Evolutionary conservation across 1,139 yeast genomes (phyloP).

Genomic region (Yamadazyma sp.): DNA sequence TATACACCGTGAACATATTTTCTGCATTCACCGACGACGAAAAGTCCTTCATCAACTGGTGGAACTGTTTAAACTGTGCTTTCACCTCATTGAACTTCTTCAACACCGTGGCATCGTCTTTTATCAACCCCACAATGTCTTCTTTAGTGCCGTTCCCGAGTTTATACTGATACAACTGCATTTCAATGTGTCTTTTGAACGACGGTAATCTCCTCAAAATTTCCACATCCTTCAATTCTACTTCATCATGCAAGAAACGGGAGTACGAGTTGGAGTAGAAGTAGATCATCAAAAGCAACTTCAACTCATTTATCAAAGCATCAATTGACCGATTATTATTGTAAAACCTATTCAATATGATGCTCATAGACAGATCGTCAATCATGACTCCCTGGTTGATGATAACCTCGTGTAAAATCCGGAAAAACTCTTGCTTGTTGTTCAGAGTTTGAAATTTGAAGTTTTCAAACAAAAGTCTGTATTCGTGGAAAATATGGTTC

Average conservation of each 20-base stretch:
- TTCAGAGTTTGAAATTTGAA: conserved; percentile 46
- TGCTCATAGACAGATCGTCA: conserved; percentile 32
- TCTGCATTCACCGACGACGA: not conserved
- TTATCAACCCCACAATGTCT: conserved; percentile 17
- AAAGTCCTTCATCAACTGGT: conserved; percentile 1
- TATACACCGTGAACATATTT: conserved; percentile 2
- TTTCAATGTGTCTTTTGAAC: conserved; percentile 38
- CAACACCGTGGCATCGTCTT: conserved; percentile 7
- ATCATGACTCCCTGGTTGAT: conserved; percentile 23
- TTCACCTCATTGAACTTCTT: conserved; percentile 3
- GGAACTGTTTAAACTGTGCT: not conserved
- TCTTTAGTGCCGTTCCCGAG: conserved; percentile 10
- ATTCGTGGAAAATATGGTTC: conserved; percentile 30
- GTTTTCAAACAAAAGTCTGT: conserved; percentile 34
- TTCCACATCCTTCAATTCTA: conserved; percentile 11
- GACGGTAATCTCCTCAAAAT: conserved; percentile 37
- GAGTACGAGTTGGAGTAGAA: conserved; percentile 52
- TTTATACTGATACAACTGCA: conserved; percentile 11
- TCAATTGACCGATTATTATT: conserved; percentile 53
- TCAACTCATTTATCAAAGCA: conserved; percentile 51
- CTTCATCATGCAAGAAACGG: conserved; percentile 11
- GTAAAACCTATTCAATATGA: conserved; percentile 36
- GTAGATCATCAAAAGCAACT: conserved; percentile 66
- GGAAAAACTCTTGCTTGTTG: conserved; percentile 39
- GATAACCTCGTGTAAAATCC: conserved; percentile 35